phyloP scores from a whole-genome alignment of 805 yeast species.

The Hanseniaspora guilliermondii region DNA sequence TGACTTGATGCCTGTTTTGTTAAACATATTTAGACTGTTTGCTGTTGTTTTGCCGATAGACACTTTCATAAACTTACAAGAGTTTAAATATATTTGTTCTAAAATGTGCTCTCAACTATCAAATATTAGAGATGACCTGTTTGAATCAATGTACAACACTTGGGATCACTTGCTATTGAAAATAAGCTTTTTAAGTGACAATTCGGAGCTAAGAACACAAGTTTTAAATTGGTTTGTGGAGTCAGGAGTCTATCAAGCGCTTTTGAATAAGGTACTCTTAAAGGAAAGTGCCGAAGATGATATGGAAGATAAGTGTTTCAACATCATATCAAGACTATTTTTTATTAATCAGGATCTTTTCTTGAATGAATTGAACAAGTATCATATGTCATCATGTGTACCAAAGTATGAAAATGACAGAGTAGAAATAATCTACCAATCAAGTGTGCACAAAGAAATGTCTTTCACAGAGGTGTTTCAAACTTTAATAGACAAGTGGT shows the following conservation, averaged over 20 bases:
- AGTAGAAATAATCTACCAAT: constrained; percentile 19
- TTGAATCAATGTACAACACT: constrained; percentile 35
- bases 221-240: constrained; percentile 20
- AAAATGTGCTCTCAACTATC: constrained; percentile 43
- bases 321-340: constrained; percentile 29
- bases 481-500: constrained; percentile 29
- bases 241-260: constrained; percentile 20
- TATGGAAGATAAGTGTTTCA: constrained; percentile 27
- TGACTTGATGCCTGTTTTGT: constrained; percentile 53
- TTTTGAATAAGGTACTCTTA: constrained; percentile 24
- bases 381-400: background rate
- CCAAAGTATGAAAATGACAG: constrained; percentile 11
- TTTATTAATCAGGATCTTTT: constrained; percentile 27
- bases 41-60: constrained; percentile 35
- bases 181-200: background rate
- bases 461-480: constrained; percentile 21
- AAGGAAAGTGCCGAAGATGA: constrained; percentile 25
- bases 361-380: constrained; percentile 5
- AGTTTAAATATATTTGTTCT: constrained; percentile 32
- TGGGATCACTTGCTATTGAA: constrained; percentile 25
- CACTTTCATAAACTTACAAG: constrained; percentile 30
- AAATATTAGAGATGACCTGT: constrained; percentile 59
- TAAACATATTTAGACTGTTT: constrained; percentile 54
- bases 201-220: constrained; percentile 16
- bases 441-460: constrained; percentile 21